Percentiles rank a stretch among this genome's conserved stretches.
These are phyloP conservation scores for Boletus vermiculosoides DNA, from an alignment of 768 basidiomycete genomes.

Conservation along the genomic window DNA sequence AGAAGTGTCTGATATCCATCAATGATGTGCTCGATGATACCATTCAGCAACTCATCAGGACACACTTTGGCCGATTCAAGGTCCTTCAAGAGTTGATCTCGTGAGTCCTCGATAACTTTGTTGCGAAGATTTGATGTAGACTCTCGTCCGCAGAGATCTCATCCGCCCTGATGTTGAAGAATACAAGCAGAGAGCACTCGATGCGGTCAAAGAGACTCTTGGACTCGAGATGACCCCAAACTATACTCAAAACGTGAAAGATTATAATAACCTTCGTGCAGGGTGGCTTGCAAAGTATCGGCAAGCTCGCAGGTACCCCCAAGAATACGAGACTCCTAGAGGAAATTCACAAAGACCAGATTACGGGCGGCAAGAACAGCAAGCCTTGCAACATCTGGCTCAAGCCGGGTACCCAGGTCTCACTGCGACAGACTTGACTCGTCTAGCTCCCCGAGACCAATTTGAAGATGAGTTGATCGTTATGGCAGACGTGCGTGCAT, in stretches of 20 bases:
- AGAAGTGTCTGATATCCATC: slow-evolving; percentile 35
- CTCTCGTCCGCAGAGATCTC: slow-evolving; percentile 23
- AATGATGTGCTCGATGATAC: slow-evolving; percentile 31
- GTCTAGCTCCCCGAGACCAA: slow-evolving; percentile 25
- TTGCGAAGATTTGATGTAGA: not conserved
- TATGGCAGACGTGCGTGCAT: slow-evolving; percentile 56
- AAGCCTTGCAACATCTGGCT: slow-evolving; percentile 30
- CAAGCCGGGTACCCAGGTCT: slow-evolving; percentile 29
- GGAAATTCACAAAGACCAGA: too few species aligned
- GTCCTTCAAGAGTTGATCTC: slow-evolving; percentile 34
- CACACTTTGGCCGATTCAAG: slow-evolving; percentile 42
- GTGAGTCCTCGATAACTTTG: slow-evolving; percentile 26
- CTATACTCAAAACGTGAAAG: slow-evolving; percentile 38
- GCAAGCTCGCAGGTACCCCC: slow-evolving; percentile 3
- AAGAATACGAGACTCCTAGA: not conserved
- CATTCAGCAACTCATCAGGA: slow-evolving; percentile 28
- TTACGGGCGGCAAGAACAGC: too few species aligned
- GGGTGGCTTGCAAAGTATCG: slow-evolving; percentile 30
- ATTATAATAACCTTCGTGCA: slow-evolving; percentile 18
- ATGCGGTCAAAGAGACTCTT: slow-evolving; percentile 34
- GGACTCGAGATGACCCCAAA: slow-evolving; percentile 38
- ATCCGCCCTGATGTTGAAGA: slow-evolving; percentile 31
- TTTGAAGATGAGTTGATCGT: slow-evolving; percentile 47
- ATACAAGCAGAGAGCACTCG: slow-evolving; percentile 22
- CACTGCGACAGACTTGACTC: slow-evolving; percentile 24